Evolutionary conservation across 306 rosid genomes (phyloP), one percentile per base, ranked within the genome.

Genomic region (Fragaria vesca): DNA sequence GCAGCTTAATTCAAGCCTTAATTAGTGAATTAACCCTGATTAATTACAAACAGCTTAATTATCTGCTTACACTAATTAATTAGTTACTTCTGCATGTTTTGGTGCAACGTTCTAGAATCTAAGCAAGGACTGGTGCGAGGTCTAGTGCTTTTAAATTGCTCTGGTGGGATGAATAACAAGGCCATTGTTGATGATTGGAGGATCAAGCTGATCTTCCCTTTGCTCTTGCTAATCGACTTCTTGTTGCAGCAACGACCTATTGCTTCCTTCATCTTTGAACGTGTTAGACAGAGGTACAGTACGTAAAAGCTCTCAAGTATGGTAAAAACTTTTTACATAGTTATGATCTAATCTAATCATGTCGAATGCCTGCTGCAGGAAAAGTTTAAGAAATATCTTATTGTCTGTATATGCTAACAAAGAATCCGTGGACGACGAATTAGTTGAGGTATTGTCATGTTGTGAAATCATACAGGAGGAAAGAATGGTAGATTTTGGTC

Each of bases 111-210:
- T 8, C 12, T 80, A 89, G 98, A 90, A 82, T 84, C 97, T 79
- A 86, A 81, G 45, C 82, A 81, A 72, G 81, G 80, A 50, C 83
- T 83, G 34, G 94, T 94, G 66, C 87, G 84, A 83, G 98, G 93
- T 67, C 84, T 90, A 57, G 97, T 89, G 75, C 88, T 94, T 66
- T 76, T 94, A 50, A 94, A 94, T 72, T 92, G 98, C 76, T 85
- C 97, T 11, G 98, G 98, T 74, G 97, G 98, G 62, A 94, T 94
- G 98, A 94, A 94, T 82, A 94, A 94, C 75, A 94, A 94, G 84
- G 98, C 97, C 65, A 82, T 94, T 66, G 93, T 89, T 38, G 98
- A 92, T 71, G 98, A 94, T 73, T 92, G 98, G 98, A 89, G 98
- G 85, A 94, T 92, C 90, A 92, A 89, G 88, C 86, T 94, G 12